Base-by-base conservation (phyloP, 2,329 filamentous ascomycete species). In the Incumbomyces delicatus region DNA sequence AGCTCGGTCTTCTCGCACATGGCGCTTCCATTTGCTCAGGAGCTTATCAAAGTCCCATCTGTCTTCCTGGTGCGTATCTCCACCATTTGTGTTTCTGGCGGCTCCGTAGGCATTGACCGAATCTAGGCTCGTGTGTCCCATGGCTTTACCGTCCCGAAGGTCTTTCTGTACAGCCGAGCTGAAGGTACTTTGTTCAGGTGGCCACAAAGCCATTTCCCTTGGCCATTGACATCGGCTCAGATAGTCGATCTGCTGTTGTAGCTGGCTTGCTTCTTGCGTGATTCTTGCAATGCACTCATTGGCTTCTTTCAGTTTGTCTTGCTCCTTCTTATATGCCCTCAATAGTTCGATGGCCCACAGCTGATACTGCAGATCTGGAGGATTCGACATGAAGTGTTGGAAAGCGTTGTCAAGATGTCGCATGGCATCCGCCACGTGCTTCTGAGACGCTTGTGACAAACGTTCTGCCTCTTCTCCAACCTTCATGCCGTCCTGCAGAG, bases 341-440 rank as follows among this genome's bases (percentile, higher is more conserved):
- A 64, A 65, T 44, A 71, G 64, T 44, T 73, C 71, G 5, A 71
- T 60, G 39, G 68, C 67, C 71, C 71, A 74, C 13, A 61, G 50
- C 16, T 71, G 64, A 32, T 55, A 53, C 44, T 59, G 61, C 44
- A 76, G 74, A 31, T 76, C 73, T 2, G 63, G 53, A 0, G 80
- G 66, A 20, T 92, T 69, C 1, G 71, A 70, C 43, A 77, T 77
- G 89, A 89, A 96, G 35, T 86, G 82, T 6, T 76, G 73, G 61
- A 81, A 94, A 0, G 86, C 81, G 12, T 81, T 78, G n/a, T 84
- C 76, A 5, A 95, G 64, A 61, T 96, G 90, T 48, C 83, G 75
- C 34, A 77, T 71, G 29, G 89, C 77, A 54, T 83, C 80, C 43
- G 79, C 77, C 52, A 87, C 81, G 42, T 90, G 74, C 22, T 70